A percentile compares a stretch with the other conserved stretches of the same genome.
Evolutionary conservation across 208 protist genomes (phyloP).

Genomic region (Trypanosoma brucei): DNA sequence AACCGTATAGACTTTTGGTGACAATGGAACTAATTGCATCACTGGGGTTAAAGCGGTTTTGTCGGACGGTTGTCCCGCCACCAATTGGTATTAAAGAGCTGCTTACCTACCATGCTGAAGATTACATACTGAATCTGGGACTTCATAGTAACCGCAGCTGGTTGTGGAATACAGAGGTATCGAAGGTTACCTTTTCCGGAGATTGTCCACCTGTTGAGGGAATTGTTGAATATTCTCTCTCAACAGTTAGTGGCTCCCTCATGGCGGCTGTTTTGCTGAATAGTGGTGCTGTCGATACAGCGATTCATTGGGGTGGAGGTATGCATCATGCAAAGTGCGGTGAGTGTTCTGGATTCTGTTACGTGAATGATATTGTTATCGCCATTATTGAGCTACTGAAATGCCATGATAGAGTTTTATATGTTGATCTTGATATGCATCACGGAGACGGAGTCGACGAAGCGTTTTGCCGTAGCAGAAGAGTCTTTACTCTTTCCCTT

Average conservation of each 20-base stretch:
- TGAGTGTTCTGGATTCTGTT: conserved; percentile 99
- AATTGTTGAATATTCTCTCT: conserved; percentile 82
- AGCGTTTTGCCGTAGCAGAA: conserved; percentile 99
- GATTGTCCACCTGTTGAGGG: conserved; percentile 88
- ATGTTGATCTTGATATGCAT: conserved; percentile 99
- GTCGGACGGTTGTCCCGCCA: conserved; percentile 67
- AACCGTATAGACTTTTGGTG: conserved; percentile 79
- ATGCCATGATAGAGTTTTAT: conserved; percentile 95
- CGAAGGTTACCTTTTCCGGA: conserved; percentile 78
- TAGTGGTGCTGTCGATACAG: conserved; percentile 69
- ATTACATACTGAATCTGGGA: conserved; percentile 80
- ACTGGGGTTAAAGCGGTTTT: conserved; percentile 56
- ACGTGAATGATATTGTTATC: conserved; percentile 99
- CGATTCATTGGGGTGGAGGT: conserved; percentile 99
- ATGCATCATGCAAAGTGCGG: conserved; percentile 97
- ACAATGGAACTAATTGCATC: conserved; percentile 76
- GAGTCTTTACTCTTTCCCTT: conserved; percentile 99
- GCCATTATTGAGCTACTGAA: conserved; percentile 99
- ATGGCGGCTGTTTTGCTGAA: conserved; percentile 86
- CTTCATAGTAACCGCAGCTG: conserved; percentile 77
- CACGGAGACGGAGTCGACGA: conserved; percentile 99
- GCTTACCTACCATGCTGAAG: conserved; percentile 60
- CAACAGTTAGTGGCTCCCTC: conserved; percentile 75
- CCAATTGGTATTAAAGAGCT: conserved; percentile 67
- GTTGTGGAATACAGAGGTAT: conserved; percentile 78